phyloP scores from a whole-genome alignment of 257 asterid species.

The Marsdenia floribunda region DNA sequence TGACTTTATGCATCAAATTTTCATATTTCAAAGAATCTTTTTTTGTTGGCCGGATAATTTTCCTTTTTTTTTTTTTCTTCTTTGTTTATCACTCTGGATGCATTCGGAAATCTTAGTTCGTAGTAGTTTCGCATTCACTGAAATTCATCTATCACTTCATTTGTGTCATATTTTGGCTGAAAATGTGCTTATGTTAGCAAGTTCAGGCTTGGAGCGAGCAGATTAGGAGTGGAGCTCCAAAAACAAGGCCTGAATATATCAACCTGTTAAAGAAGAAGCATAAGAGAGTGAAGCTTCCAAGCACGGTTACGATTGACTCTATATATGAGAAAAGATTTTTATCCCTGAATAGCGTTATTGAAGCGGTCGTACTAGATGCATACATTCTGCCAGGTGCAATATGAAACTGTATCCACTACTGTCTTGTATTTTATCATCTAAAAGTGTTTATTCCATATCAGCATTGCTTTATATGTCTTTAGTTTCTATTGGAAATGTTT shows the following conservation, averaged over 20 bases:
- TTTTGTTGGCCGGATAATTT: neutral
- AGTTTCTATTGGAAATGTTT: neutral
- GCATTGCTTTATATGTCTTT: neutral
- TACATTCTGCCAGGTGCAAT: constrained; percentile 79
- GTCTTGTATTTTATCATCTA: neutral
- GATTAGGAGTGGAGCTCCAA: constrained; percentile 68
- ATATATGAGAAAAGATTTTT: constrained; percentile 75
- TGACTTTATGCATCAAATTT: neutral
- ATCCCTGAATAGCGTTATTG: constrained; percentile 74
- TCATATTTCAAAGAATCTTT: too few species aligned
- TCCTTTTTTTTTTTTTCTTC: neutral
- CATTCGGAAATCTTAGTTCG: neutral
- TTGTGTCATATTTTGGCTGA: constrained; percentile 9
- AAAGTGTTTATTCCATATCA: neutral
- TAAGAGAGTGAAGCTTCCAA: constrained; percentile 60
- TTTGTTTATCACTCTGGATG: neutral
- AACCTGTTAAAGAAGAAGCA: constrained; percentile 57
- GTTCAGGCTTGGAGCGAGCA: constrained; percentile 89
- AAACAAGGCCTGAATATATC: constrained; percentile 58
- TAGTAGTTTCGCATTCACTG: neutral
- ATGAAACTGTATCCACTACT: neutral
- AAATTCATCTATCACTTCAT: neutral
- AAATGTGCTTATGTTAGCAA: constrained; percentile 14
- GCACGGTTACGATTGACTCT: constrained; percentile 76
- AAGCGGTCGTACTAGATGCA: constrained; percentile 72